phyloP scores from a whole-genome alignment of 495 filamentous ascomycete species.

The Podospora comata region DNA sequence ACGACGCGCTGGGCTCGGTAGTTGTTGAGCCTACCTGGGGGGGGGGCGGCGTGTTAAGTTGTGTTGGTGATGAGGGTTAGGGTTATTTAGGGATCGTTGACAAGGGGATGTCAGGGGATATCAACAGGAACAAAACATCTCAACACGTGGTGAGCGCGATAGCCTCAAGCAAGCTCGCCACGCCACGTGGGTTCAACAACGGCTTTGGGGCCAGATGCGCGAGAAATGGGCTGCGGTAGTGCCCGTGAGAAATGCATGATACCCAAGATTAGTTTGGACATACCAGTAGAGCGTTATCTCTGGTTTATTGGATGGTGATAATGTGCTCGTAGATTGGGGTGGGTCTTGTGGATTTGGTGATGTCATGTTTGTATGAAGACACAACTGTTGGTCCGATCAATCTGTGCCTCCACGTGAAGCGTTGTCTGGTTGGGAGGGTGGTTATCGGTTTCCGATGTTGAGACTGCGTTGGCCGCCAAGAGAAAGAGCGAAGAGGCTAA shows the following conservation, averaged over 20 bases:
- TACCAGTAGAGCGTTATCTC: neutral
- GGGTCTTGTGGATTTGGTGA: neutral
- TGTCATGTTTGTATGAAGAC: neutral
- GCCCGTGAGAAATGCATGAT: neutral
- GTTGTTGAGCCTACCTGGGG: slow-evolving; percentile 59
- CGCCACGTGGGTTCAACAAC: neutral
- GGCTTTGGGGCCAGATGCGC: neutral
- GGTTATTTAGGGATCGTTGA: too few species aligned
- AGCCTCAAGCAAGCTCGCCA: too few species aligned
- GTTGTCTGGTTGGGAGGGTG: neutral
- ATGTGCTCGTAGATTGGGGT: neutral
- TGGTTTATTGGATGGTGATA: neutral
- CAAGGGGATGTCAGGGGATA: too few species aligned
- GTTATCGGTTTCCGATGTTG: neutral
- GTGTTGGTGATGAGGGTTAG: too few species aligned
- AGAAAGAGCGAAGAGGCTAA: neutral
- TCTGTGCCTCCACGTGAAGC: neutral
- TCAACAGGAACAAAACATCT: too few species aligned
- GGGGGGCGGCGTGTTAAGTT: neutral
- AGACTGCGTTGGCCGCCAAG: too few species aligned
- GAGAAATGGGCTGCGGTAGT: neutral
- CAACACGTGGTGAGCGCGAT: too few species aligned
- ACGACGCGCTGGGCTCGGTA: slow-evolving; percentile 82
- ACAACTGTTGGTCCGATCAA: neutral
- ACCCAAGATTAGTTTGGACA: neutral